These are phyloP conservation scores for Sarocladium brachiariae DNA, from an alignment of 2,329 filamentous ascomycete species.

Conservation along the genomic window DNA sequence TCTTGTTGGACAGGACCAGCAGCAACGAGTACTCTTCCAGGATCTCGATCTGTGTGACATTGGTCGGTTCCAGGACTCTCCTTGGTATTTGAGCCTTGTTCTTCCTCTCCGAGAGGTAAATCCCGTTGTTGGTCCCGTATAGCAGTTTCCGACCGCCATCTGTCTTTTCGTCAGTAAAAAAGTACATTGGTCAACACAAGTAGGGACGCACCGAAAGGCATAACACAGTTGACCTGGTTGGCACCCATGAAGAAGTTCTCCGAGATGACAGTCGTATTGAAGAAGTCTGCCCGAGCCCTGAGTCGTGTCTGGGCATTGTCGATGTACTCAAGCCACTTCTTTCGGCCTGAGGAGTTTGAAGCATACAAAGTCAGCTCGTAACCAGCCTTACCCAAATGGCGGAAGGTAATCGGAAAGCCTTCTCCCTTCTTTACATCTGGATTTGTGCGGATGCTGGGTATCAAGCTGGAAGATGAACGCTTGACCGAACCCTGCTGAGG, in stretches of 20 bases:
- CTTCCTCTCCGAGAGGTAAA: conserved; percentile 87
- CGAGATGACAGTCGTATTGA: conserved; percentile 63
- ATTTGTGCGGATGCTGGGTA: conserved; percentile 46
- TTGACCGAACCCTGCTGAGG: conserved; percentile 74
- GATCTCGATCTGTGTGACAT: conserved; percentile 92
- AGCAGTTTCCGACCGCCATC: conserved; percentile 93
- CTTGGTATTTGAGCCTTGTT: conserved; percentile 75
- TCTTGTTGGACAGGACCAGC: conserved; percentile 88
- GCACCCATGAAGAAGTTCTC: conserved; percentile 53
- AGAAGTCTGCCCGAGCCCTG: conserved; percentile 83
- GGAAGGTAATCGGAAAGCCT: conserved; percentile 92
- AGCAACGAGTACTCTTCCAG: conserved; percentile 91
- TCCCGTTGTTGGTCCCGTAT: conserved; percentile 88
- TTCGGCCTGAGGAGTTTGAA: conserved; percentile 74
- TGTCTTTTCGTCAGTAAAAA: conserved; percentile 24
- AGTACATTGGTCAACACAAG: background rate
- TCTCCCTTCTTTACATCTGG: conserved; percentile 57
- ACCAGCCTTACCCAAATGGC: conserved; percentile 88
- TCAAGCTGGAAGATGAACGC: conserved; percentile 78
- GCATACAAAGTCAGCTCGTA: conserved; percentile 90
- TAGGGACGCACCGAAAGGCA: conserved; percentile 67
- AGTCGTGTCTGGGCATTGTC: conserved; percentile 83
- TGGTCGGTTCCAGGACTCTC: conserved; percentile 76
- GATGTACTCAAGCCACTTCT: conserved; percentile 97
- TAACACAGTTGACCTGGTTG: conserved; percentile 90